Conservation (phyloP, 495 filamentous ascomycete species). For the Daldinia decipiens region DNA sequence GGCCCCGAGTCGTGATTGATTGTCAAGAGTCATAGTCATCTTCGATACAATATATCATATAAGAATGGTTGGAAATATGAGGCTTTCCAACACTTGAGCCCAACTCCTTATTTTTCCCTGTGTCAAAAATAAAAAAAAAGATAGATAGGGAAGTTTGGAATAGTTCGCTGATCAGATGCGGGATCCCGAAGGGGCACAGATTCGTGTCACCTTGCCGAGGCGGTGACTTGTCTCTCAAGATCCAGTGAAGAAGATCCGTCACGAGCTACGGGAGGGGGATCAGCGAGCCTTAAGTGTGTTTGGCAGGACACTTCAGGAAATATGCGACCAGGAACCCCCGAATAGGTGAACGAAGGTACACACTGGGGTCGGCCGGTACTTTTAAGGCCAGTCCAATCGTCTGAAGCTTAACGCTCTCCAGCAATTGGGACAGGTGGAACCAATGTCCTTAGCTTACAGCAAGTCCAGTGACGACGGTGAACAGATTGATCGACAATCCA, state of each 20-base stretch:
- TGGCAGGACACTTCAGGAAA: constrained; percentile 51
- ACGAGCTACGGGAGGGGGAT: constrained; percentile 69
- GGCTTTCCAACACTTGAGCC: constrained; percentile 44
- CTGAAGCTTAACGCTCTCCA: constrained; percentile 57
- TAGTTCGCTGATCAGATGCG: constrained; percentile 63
- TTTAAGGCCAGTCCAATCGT: constrained; percentile 51
- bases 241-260: constrained; percentile 56
- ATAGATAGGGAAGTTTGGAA: constrained; percentile 44
- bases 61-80: constrained; percentile 44
- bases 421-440: constrained; percentile 57
- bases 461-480: constrained; percentile 57
- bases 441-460: constrained; percentile 49
- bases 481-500: constrained; percentile 58
- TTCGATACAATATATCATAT: constrained; percentile 48
- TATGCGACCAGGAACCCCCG: constrained; percentile 52
- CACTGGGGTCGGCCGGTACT: constrained; percentile 53
- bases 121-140: constrained; percentile 37
- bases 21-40: constrained; percentile 91
- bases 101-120: constrained; percentile 31
- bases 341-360: constrained; percentile 47
- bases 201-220: constrained; percentile 52
- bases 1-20: constrained; percentile 82
- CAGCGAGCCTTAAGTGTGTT: constrained; percentile 80
- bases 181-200: constrained; percentile 56
- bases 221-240: constrained; percentile 49